phyloP scores from a whole-genome alignment of 805 yeast genomes.

The Hanseniaspora pseudoguilliermondii region DNA sequence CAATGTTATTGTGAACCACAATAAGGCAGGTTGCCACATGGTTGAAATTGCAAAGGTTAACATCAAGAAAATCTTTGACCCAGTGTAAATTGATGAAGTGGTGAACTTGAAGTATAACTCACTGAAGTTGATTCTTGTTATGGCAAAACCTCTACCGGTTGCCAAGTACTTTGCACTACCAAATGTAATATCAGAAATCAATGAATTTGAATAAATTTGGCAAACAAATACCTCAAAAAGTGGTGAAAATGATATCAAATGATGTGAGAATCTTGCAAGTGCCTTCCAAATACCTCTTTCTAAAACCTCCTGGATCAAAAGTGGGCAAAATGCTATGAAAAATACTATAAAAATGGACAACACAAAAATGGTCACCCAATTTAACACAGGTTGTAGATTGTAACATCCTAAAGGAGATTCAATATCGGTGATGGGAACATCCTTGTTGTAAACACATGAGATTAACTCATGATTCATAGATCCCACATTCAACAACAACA shows the following conservation, averaged over 20 bases:
- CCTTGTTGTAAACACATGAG: slow-evolving; percentile 50
- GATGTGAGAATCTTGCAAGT: slow-evolving; percentile 52
- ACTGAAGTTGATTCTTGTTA: slow-evolving; percentile 61
- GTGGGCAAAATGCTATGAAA: slow-evolving; percentile 79
- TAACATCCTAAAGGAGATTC: slow-evolving; percentile 75
- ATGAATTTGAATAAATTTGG: slow-evolving; percentile 74
- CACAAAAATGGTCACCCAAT: slow-evolving; percentile 83
- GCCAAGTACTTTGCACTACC: slow-evolving; percentile 90
- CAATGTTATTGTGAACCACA: slow-evolving; percentile 66
- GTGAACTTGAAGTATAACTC: slow-evolving; percentile 67
- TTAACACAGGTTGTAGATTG: slow-evolving; percentile 68
- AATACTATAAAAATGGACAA: slow-evolving; percentile 85
- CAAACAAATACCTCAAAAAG: slow-evolving; percentile 91
- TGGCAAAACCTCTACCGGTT: slow-evolving; percentile 91
- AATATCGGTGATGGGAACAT: slow-evolving; percentile 60
- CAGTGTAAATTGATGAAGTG: slow-evolving; percentile 62
- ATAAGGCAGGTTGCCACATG: slow-evolving; percentile 65
- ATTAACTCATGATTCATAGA: slow-evolving; percentile 63
- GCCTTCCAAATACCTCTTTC: slow-evolving; percentile 81
- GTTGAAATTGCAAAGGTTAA: slow-evolving; percentile 63
- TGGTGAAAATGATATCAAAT: slow-evolving; percentile 72
- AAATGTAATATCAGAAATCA: slow-evolving; percentile 61
- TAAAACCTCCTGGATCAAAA: slow-evolving; percentile 72
- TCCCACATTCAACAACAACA: slow-evolving; percentile 67
- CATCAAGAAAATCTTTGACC: slow-evolving; percentile 55